These are phyloP conservation scores for Rhynchospora breviuscula DNA, from an alignment of 176 grass and related monocot genomes.

Conservation along the genomic window DNA sequence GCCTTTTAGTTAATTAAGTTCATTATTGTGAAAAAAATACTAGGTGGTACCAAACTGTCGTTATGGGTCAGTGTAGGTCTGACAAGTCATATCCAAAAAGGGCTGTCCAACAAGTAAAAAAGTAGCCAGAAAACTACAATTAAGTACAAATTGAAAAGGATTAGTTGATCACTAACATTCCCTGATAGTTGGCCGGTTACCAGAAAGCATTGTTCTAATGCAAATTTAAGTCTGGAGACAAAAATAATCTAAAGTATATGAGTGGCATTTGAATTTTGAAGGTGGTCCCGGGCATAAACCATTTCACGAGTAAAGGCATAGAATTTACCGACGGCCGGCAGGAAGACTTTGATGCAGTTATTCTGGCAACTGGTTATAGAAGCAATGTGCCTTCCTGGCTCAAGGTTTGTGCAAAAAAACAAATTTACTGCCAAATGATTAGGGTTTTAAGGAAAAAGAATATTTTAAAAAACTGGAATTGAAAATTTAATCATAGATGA, in stretches of 20 bases:
- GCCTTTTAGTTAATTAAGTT: neutral
- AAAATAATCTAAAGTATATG: neutral
- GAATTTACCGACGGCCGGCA: slow-evolving; percentile 50
- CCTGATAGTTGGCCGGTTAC: neutral
- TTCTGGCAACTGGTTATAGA: slow-evolving; percentile 83
- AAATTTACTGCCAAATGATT: neutral
- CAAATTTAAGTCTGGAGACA: neutral
- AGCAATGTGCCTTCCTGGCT: slow-evolving; percentile 90
- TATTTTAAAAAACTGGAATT: neutral
- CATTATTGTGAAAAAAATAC: neutral
- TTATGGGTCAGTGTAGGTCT: neutral
- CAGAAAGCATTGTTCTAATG: neutral
- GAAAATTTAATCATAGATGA: neutral
- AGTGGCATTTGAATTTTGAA: slow-evolving; percentile 30
- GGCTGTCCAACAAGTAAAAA: too few species aligned
- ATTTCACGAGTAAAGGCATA: slow-evolving; percentile 37
- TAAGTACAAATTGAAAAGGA: neutral
- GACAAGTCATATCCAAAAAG: neutral
- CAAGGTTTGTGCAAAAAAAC: slow-evolving; percentile 44
- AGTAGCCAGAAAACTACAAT: neutral
- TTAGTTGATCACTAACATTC: neutral
- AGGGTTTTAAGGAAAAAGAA: neutral
- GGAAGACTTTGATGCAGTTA: slow-evolving; percentile 61
- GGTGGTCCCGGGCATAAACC: slow-evolving; percentile 69
- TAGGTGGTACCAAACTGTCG: neutral